A percentile compares a stretch with the other conserved stretches of the same genome.
Conservation (phyloP, 208 protist species). For the Acanthamoeba sp. region DNA sequence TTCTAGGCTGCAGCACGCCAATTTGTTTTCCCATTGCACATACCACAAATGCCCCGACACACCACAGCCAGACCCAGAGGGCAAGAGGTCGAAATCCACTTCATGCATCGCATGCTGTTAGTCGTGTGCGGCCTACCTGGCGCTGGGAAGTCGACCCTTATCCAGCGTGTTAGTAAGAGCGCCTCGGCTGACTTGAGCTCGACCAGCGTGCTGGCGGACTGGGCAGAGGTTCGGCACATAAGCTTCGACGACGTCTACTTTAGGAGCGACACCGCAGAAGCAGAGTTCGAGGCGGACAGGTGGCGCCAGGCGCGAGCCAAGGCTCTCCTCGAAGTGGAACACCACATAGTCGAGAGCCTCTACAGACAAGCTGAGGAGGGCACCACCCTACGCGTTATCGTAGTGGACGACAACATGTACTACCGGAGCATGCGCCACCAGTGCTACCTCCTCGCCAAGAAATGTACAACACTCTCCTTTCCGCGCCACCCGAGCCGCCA, state of each 20-base stretch:
- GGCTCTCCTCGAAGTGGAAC: neutral
- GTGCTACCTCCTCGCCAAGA: conserved; percentile 38
- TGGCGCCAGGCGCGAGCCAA: neutral
- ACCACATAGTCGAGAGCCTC: neutral
- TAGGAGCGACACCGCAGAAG: neutral
- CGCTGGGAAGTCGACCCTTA: conserved; percentile 52
- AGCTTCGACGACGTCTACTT: conserved; percentile 38
- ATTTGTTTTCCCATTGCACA: no score
- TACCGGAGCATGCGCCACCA: conserved; percentile 59
- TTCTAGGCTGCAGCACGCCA: no score
- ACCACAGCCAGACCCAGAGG: no score
- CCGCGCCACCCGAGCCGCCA: neutral
- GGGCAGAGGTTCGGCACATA: neutral
- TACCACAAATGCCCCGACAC: no score
- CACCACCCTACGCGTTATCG: neutral
- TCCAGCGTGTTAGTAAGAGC: no score
- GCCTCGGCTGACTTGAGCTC: neutral
- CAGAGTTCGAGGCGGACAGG: neutral
- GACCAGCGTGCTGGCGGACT: neutral
- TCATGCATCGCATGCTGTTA: conserved; percentile 32
- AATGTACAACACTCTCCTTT: neutral
- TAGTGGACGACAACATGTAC: conserved; percentile 73
- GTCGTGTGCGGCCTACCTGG: conserved; percentile 50
- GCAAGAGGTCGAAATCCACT: no score
- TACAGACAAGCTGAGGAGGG: no score